Evolutionary conservation across 2,329 filamentous ascomycete species (phyloP).

Genomic region (Xylaria sp.): DNA sequence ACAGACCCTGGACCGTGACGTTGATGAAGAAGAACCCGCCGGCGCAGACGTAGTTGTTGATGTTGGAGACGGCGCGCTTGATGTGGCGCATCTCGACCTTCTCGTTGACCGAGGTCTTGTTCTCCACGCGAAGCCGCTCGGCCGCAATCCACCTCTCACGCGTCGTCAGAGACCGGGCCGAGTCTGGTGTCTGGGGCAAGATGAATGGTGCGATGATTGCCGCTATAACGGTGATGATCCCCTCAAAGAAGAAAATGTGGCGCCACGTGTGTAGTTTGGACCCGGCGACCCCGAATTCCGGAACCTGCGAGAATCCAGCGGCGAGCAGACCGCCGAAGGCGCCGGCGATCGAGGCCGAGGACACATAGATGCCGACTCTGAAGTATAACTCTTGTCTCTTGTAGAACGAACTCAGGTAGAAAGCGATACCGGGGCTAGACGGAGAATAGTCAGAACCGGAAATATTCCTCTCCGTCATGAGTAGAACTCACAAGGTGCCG

Average conservation of each 20-base stretch:
- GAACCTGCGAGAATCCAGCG: constrained; percentile 56
- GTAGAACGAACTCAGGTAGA: constrained; percentile 62
- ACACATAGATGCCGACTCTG: constrained; percentile 61
- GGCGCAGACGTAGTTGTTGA: constrained; percentile 65
- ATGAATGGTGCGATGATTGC: constrained; percentile 55
- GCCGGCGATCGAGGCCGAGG: constrained; percentile 59
- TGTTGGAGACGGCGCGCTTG: constrained; percentile 56
- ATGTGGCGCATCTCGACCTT: constrained; percentile 55
- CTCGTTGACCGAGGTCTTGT: constrained; percentile 52
- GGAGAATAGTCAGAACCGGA: constrained; percentile 7
- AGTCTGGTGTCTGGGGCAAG: constrained; percentile 56
- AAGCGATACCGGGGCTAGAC: constrained; percentile 57
- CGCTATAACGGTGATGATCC: constrained; percentile 57
- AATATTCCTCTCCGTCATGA: neutral
- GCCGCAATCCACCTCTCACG: constrained; percentile 60
- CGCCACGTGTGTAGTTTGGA: constrained; percentile 57
- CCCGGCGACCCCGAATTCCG: constrained; percentile 54
- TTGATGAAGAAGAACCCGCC: constrained; percentile 65
- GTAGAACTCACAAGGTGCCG: constrained; percentile 52
- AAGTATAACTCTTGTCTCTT: constrained; percentile 61
- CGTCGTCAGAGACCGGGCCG: constrained; percentile 56
- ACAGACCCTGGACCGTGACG: constrained; percentile 61
- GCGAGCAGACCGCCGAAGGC: constrained; percentile 64
- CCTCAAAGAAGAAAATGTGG: constrained; percentile 69
- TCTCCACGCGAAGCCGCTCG: constrained; percentile 56